Evolutionary conservation across 176 grass and related monocot species (phyloP), one percentile per base, ranked within the genome.

Genomic region (Rhipidocladum racemiflorum): DNA sequence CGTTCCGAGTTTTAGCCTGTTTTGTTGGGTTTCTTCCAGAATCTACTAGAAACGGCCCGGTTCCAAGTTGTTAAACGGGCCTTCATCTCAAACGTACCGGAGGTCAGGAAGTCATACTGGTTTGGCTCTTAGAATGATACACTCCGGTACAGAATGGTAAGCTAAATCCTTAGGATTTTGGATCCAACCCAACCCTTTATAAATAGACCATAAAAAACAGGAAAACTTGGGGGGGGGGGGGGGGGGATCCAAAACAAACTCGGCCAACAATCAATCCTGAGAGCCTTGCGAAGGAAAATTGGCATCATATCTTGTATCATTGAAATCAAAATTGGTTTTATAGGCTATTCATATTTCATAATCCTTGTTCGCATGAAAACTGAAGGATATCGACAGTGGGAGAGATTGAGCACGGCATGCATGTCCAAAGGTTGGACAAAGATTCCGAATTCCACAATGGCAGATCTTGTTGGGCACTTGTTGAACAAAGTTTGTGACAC

Each of bases 401-500:
- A 23, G 8, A 9, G 21, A 38, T 17, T 24, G 72, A 60, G n/a
- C 17, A 34, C 34, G 56, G 5, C 23, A 60, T 25, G 64, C 32
- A 81, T 44, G 65, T 42, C 24, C 48, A 39, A 70, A 81, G 38
- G 13, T 69, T 18, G 16, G 43, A 24, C 4, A 14, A 81, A 57
- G 54, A 69, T 81, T 81, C 65, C 24, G 40, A 69, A 35, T 40
- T 56, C 50, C 50, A 56, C 50, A 44, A 70, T 57, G 28, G 54
- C 32, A 18, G 23, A 20, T 70, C 34, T 32, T 11, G 9, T 40
- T 18, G 12, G 13, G 34, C 64, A 67, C 17, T 29, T 28, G 55
- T n/a, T n/a, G 23, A 10, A n/a, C 2, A 59, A 12, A 60, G 56
- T 25, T 25, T 65, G 24, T 38, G 79, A 30, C 18, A 30, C n/a